Percentiles rank a stretch among this genome's conserved stretches.
Evolutionary conservation across 768 basidiomycete species (phyloP).

Genomic region (Goffeauzyma gilvescens): DNA sequence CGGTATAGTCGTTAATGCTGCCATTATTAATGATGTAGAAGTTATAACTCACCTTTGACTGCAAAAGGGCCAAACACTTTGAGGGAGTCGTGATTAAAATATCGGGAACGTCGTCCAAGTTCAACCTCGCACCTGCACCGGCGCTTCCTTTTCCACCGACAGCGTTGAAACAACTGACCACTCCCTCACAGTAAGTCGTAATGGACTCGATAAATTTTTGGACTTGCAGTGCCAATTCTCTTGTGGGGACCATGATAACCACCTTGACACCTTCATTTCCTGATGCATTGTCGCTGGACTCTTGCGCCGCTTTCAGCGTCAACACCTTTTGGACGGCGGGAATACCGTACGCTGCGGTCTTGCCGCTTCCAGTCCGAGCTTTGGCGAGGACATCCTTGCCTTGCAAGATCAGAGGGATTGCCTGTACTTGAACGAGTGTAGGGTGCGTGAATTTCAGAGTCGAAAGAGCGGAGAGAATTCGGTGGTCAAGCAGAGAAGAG

Average conservation of each 20-base stretch:
- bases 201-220: constrained; percentile 47
- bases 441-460: constrained; percentile 77
- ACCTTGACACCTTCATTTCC: no score
- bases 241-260: constrained; percentile 46
- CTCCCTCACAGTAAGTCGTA: constrained; percentile 56
- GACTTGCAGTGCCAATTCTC: constrained; percentile 85
- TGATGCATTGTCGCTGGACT: no score
- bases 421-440: constrained; percentile 75
- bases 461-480: constrained; percentile 71
- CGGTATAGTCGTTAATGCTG: no score
- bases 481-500: constrained; percentile 60
- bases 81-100: constrained; percentile 64
- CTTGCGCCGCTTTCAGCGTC: constrained; percentile 48
- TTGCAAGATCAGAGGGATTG: constrained; percentile 79
- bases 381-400: constrained; percentile 75
- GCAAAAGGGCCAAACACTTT: constrained; percentile 46
- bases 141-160: constrained; percentile 45
- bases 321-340: constrained; percentile 79
- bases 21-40: neutral
- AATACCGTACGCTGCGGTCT: constrained; percentile 88
- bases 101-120: constrained; percentile 55
- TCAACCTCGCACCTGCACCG: neutral
- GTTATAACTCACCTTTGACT: constrained; percentile 42
- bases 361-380: constrained; percentile 88
- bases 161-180: constrained; percentile 50